Base-by-base conservation (phyloP, 1,139 yeast genomes). In the Geotrichum klebahnii region DNA sequence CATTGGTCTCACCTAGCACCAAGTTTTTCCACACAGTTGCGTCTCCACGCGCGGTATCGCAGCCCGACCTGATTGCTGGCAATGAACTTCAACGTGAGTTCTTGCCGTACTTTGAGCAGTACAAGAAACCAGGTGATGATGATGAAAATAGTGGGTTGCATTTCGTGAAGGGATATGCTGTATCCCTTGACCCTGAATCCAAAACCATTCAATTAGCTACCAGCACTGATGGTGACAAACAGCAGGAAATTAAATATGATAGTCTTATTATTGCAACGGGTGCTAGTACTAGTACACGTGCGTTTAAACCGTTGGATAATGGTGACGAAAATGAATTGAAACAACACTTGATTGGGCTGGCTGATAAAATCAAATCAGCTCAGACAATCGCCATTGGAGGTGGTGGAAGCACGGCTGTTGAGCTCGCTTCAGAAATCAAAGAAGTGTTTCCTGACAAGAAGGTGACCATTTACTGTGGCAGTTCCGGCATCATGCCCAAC, bases 391-490 rank as follows among this genome's bases (percentile, higher is more conserved):
- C 84, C 53, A 88, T 86, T 56, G 85, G 89, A 63, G 96, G 96
- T 63, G 95, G 95, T 73, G 95, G 95, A 59, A 92, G 95, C 65
- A 86, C 95, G 41, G 95, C 95, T 70, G 94, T 86, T 53, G 96
- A 87, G 69, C 78, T 84, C 51, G 94, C 95, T 54, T 95, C 90
- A 65, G 95, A 87, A 44, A 46, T 64, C 38, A 57, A 48, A 31
- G 51, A 48, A 19, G 35, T 40, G 8, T 60, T 58, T 44, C 57
- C 58, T 6, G 44, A 49, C 5, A 61, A 61, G 52, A 37, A 51
- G 32, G 58, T 64, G 36, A 52, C 54, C 9, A 47, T 64, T 12
- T 62, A 54, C 51, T 57, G 61, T 42, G 66, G 63, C 19, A 44
- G 38, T 44, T 12, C 53, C 3, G 48, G 53, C 2, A 58, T 65